phyloP scores from a whole-genome alignment of 2,329 filamentous ascomycete species.

The Trichoderma polysporum region DNA sequence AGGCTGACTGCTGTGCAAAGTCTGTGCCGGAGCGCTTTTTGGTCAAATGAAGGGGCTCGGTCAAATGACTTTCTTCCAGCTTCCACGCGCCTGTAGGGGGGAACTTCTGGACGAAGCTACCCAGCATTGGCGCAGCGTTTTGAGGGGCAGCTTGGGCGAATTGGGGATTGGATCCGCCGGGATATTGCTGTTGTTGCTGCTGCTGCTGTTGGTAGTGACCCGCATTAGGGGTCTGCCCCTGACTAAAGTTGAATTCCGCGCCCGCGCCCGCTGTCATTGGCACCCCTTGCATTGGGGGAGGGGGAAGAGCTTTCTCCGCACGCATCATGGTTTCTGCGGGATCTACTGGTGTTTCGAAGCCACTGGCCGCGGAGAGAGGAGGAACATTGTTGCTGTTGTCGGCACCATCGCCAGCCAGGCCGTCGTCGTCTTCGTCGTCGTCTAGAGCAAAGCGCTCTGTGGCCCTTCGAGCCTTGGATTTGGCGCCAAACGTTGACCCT shows the following conservation, averaged over 20 bases:
- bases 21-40: conserved; percentile 37
- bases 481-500: conserved; percentile 55
- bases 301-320: background rate
- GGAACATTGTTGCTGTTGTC: background rate
- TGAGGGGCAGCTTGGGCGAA: background rate
- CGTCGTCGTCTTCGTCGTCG: conserved; percentile 39
- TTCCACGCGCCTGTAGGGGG: conserved; percentile 52
- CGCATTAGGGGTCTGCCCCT: conserved; percentile 1
- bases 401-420: conserved; percentile 19
- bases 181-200: background rate
- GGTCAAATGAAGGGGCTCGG: conserved; percentile 46
- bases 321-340: background rate
- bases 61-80: conserved; percentile 54
- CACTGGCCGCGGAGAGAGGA: background rate
- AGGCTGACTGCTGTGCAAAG: conserved; percentile 32
- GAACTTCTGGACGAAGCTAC: conserved; percentile 42
- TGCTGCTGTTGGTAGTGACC: background rate
- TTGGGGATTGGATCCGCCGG: background rate
- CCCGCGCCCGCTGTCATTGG: background rate
- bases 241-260: background rate
- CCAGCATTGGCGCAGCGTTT: conserved; percentile 24
- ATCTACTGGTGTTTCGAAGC: background rate
- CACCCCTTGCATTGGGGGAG: background rate
- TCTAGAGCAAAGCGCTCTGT: conserved; percentile 34
- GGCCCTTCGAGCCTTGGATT: conserved; percentile 36